Conservation (phyloP, 2,329 filamentous ascomycete species). For the Ascocoryne sarcoides region DNA sequence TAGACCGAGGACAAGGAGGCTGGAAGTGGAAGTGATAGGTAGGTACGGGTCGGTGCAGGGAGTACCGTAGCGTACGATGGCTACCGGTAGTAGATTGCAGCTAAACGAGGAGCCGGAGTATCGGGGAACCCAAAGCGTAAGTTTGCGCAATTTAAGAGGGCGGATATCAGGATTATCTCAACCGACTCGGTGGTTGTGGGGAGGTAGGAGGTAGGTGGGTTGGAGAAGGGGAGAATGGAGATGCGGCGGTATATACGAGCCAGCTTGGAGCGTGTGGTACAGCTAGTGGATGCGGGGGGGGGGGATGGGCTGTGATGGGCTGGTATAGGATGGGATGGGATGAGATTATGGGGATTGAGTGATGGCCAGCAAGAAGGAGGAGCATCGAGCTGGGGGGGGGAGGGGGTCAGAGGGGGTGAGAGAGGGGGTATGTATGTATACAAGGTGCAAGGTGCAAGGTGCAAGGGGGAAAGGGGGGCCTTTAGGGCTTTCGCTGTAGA, state of each 20-base stretch:
- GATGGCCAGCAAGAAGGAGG: too few relatives aligned
- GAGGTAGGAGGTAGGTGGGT: too few relatives aligned
- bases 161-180: too few relatives aligned
- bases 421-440: not conserved
- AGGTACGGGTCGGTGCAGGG: not conserved
- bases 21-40: not conserved
- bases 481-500: not conserved
- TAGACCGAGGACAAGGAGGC: not conserved
- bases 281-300: not conserved
- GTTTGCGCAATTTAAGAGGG: too few relatives aligned
- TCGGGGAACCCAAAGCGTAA: not conserved
- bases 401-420: not conserved
- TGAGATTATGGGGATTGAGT: too few relatives aligned
- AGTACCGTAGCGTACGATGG: too few relatives aligned
- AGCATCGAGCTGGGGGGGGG: not conserved
- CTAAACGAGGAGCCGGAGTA: not conserved
- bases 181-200: too few relatives aligned
- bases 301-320: not conserved
- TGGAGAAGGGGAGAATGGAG: too few relatives aligned
- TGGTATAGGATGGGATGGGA: conserved; percentile 3
- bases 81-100: not conserved
- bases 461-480: not conserved
- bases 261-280: not conserved
- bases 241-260: too few relatives aligned
- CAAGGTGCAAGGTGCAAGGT: not conserved